A percentile compares a stretch with the other conserved stretches of the same genome.
Evolutionary conservation across 805 yeast species (phyloP).

Genomic region (Wickerhamiella lipophila): DNA sequence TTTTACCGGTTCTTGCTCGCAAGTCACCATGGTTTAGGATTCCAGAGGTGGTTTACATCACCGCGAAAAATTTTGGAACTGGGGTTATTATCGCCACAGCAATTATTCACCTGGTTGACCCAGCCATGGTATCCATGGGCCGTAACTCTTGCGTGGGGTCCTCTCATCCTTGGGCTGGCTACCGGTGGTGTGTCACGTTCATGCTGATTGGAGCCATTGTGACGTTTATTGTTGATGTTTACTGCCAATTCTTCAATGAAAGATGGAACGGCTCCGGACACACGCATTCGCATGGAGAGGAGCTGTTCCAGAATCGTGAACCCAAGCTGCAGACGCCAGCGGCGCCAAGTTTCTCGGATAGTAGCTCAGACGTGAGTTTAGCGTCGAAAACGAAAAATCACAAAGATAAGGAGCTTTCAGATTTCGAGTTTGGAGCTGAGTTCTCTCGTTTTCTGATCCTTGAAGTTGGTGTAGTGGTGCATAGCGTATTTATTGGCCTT

Average conservation of each 20-base stretch:
- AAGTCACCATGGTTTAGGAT: slow-evolving; percentile 20
- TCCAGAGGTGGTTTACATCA: slow-evolving; percentile 26
- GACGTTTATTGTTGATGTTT: slow-evolving; percentile 39
- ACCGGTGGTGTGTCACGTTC: slow-evolving; percentile 48
- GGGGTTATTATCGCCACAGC: slow-evolving; percentile 73
- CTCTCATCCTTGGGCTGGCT: slow-evolving; percentile 37
- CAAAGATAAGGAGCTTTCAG: neutral
- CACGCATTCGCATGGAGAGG: slow-evolving; percentile 26
- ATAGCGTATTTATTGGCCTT: slow-evolving; percentile 62
- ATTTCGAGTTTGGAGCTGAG: slow-evolving; percentile 24
- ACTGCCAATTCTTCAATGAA: slow-evolving; percentile 33
- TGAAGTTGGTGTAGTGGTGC: slow-evolving; percentile 64
- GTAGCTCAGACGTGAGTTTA: neutral
- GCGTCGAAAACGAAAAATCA: slow-evolving; percentile 4
- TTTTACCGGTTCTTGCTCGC: slow-evolving; percentile 33
- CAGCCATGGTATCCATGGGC: slow-evolving; percentile 29
- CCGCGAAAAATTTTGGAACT: slow-evolving; percentile 46
- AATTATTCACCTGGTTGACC: slow-evolving; percentile 47
- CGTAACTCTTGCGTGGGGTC: slow-evolving; percentile 31
- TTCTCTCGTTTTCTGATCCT: slow-evolving; percentile 40
- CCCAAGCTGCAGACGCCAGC: neutral
- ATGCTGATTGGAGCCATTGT: slow-evolving; percentile 36
- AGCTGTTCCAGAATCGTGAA: neutral
- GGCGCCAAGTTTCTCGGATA: neutral
- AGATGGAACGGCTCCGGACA: neutral